These are phyloP conservation scores for Erigeron canadensis DNA, from an alignment of 129 eudicot species.

Conservation along the genomic window DNA sequence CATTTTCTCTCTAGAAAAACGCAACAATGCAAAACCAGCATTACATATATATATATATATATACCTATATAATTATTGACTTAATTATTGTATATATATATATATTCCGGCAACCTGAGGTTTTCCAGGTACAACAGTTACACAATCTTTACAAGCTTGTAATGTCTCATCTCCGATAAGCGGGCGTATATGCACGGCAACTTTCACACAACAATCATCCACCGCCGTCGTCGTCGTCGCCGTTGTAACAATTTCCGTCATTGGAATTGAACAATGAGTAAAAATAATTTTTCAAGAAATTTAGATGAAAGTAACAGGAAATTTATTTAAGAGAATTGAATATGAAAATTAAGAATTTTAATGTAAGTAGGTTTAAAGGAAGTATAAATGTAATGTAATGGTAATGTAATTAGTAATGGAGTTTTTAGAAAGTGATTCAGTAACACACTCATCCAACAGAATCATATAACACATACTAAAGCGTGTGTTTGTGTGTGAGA, in stretches of 20 bases:
- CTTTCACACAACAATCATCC: constrained; percentile 93
- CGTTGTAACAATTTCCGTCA: constrained; percentile 54
- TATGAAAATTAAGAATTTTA: too few relatives aligned
- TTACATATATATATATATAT: too few relatives aligned
- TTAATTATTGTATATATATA: too few relatives aligned
- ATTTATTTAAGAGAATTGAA: too few relatives aligned
- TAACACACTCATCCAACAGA: constrained; percentile 34
- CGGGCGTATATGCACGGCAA: constrained; percentile 90
- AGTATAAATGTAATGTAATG: constrained; percentile 30
- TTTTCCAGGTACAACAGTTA: constrained; percentile 72
- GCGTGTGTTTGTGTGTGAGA: constrained; percentile 14
- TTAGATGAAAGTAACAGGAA: background rate
- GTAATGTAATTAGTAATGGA: constrained; percentile 37
- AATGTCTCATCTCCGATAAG: constrained; percentile 87
- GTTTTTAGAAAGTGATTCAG: constrained; percentile 60
- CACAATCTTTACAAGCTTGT: constrained; percentile 93
- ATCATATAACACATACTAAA: constrained; percentile 21
- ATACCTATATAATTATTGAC: too few relatives aligned
- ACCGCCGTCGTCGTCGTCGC: constrained; percentile 33
- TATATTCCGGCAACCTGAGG: constrained; percentile 76
- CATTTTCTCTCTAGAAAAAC: too few relatives aligned
- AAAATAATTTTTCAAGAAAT: constrained; percentile 9
- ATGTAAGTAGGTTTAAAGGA: too few relatives aligned
- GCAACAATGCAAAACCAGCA: too few relatives aligned
- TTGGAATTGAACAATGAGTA: constrained; percentile 21